phyloP scores from a whole-genome alignment of 352 stramenopile species.

The Globisporangium mamillatum region DNA sequence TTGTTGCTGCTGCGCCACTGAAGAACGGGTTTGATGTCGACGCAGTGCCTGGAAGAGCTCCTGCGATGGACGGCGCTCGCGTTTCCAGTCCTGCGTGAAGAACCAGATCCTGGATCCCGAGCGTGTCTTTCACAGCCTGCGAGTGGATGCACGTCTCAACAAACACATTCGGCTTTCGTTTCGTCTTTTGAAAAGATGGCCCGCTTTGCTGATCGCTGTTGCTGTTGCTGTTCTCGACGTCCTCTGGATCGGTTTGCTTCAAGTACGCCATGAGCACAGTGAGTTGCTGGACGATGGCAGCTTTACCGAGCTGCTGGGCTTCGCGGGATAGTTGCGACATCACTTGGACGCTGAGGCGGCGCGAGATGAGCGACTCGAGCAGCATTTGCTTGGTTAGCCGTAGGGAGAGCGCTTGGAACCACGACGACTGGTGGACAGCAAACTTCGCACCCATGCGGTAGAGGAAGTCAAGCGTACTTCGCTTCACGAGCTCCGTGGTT shows the following conservation, averaged over 20 bases:
- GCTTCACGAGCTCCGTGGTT: slow-evolving; percentile 43
- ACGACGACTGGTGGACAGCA: slow-evolving; percentile 25
- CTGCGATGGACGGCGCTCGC: not conserved
- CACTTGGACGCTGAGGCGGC: slow-evolving; percentile 40
- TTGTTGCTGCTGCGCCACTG: not conserved
- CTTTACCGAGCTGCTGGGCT: slow-evolving; percentile 23
- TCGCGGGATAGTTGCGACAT: slow-evolving; percentile 37
- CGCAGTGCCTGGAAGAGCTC: not conserved
- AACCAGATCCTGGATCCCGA: slow-evolving; percentile 39
- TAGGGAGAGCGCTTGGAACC: slow-evolving; percentile 38
- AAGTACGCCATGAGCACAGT: slow-evolving; percentile 35
- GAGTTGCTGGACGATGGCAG: slow-evolving; percentile 34
- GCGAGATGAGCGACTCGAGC: slow-evolving; percentile 42
- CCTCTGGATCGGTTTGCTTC: slow-evolving; percentile 7
- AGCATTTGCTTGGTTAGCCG: slow-evolving; percentile 58
- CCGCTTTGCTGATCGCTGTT: not conserved
- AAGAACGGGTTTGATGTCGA: not conserved
- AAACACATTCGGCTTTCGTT: slow-evolving; percentile 15
- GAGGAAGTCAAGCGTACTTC: slow-evolving; percentile 59
- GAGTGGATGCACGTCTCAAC: slow-evolving; percentile 34
- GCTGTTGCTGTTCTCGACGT: not conserved
- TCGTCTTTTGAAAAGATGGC: not conserved
- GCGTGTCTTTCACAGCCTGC: slow-evolving; percentile 25
- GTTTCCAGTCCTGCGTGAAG: slow-evolving; percentile 16
- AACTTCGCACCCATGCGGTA: slow-evolving; percentile 33